phyloP scores from a whole-genome alignment of 345 rosid species.

The Aquilaria yunnanensis region DNA sequence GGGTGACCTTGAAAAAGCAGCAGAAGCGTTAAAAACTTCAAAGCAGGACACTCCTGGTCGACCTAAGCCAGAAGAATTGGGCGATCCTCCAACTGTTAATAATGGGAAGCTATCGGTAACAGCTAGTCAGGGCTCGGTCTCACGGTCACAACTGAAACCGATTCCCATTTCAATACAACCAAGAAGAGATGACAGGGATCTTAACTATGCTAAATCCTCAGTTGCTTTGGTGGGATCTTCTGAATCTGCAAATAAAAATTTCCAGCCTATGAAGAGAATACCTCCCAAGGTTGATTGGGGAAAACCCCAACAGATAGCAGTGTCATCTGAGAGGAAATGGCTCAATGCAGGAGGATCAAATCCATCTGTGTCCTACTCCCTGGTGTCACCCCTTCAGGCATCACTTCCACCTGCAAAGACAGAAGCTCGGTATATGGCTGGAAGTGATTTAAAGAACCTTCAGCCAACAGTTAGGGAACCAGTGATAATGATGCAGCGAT shows the following conservation, averaged over 20 bases:
- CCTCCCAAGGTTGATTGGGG: slow-evolving; percentile 58
- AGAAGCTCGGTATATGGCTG: slow-evolving; percentile 45
- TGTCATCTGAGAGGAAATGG: slow-evolving; percentile 53
- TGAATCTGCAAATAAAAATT: slow-evolving; percentile 35
- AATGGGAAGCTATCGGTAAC: slow-evolving; percentile 22
- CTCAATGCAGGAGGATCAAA: slow-evolving; percentile 38
- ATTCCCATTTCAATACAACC: slow-evolving; percentile 32
- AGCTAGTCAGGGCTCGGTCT: slow-evolving; percentile 30
- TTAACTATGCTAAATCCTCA: slow-evolving; percentile 47
- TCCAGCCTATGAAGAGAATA: slow-evolving; percentile 48
- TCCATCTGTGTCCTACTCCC: slow-evolving; percentile 40
- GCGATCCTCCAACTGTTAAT: slow-evolving; percentile 36
- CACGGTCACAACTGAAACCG: slow-evolving; percentile 31
- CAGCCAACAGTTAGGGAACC: slow-evolving; percentile 57
- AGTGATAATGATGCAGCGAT: slow-evolving; percentile 59
- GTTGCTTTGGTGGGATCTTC: slow-evolving; percentile 23
- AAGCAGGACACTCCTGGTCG: slow-evolving; percentile 46
- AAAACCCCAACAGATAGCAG: slow-evolving; percentile 49
- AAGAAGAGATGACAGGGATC: slow-evolving; percentile 53
- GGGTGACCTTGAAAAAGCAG: slow-evolving; percentile 72
- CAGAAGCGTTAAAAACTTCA: slow-evolving; percentile 34
- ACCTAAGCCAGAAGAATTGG: slow-evolving; percentile 52
- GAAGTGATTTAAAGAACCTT: slow-evolving; percentile 45
- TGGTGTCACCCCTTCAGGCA: slow-evolving; percentile 51
- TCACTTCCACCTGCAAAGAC: slow-evolving; percentile 40